A percentile compares a stretch with the other conserved stretches of the same genome.
Conservation (phyloP, 1,284 basidiomycete genomes). For the Inonotus obliquus region DNA sequence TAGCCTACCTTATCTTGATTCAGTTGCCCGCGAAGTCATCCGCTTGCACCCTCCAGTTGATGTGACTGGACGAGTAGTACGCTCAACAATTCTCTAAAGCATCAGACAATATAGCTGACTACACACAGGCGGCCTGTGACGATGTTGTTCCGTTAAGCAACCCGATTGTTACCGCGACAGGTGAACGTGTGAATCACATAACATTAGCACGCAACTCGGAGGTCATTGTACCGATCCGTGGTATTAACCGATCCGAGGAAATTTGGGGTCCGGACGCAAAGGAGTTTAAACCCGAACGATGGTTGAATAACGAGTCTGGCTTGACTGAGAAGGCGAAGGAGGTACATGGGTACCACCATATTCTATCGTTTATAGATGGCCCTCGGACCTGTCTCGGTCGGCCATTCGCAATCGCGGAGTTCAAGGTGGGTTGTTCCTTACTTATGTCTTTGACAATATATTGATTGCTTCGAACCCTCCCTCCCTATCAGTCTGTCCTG, state of each 20-base stretch:
- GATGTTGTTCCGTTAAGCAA: slow-evolving; percentile 15
- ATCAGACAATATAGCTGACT: neutral
- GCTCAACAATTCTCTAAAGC: slow-evolving; percentile 15
- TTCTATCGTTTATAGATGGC: slow-evolving; percentile 17
- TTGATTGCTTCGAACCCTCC: neutral
- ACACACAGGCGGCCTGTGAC: slow-evolving; percentile 11
- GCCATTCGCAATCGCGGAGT: slow-evolving; percentile 16
- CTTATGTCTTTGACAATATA: neutral
- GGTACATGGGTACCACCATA: slow-evolving; percentile 14
- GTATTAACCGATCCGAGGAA: slow-evolving; percentile 10
- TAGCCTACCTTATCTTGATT: slow-evolving; percentile 18
- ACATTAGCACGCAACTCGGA: neutral
- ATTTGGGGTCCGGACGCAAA: slow-evolving; percentile 19
- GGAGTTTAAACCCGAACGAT: slow-evolving; percentile 19
- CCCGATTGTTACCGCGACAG: slow-evolving; percentile 4
- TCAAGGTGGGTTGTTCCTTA: slow-evolving; percentile 14
- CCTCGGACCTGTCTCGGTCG: slow-evolving; percentile 17
- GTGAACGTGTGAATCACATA: neutral
- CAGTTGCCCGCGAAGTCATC: slow-evolving; percentile 23
- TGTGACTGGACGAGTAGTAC: slow-evolving; percentile 39
- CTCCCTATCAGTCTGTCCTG: slow-evolving; percentile 9
- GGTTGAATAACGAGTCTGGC: slow-evolving; percentile 11
- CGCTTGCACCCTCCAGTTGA: slow-evolving; percentile 22
- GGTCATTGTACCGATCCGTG: slow-evolving; percentile 15
- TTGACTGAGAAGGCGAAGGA: slow-evolving; percentile 10